A percentile compares a stretch with the other conserved stretches of the same genome.
Conservation (phyloP, 1,284 basidiomycete species). For the Limonomyces culmigenus region DNA sequence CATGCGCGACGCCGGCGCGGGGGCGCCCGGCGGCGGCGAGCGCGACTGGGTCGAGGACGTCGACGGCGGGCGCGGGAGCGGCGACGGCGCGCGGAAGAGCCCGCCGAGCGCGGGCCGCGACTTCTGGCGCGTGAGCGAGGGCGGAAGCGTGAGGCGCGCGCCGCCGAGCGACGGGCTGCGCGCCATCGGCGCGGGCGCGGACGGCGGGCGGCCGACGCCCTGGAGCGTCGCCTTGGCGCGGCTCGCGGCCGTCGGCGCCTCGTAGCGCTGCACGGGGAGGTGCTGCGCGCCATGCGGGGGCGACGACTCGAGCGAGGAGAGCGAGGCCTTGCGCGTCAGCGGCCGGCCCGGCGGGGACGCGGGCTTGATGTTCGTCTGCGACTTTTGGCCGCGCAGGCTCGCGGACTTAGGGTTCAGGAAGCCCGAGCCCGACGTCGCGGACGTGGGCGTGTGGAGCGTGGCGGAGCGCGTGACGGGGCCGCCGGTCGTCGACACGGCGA, state of each 20-base stretch:
- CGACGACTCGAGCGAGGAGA: constrained; percentile 41
- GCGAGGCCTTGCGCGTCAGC: constrained; percentile 55
- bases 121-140: constrained; percentile 47
- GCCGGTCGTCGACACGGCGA: constrained; percentile 45
- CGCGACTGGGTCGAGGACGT: constrained; percentile 10
- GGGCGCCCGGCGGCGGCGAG: constrained; percentile 11
- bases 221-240: constrained; percentile 31
- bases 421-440: constrained; percentile 26
- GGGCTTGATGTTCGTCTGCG: constrained; percentile 60
- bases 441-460: constrained; percentile 39
- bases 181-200: no score
- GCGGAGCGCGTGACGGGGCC: constrained; percentile 32
- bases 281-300: constrained; percentile 21
- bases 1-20: constrained; percentile 36
- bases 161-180: constrained; percentile 53
- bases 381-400: constrained; percentile 64
- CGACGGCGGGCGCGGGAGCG: constrained; percentile 5
- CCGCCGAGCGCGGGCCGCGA: constrained; percentile 55
- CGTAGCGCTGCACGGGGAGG: constrained; percentile 33
- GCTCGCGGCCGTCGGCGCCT: constrained; percentile 62
- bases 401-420: constrained; percentile 50
- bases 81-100: constrained; percentile 36
- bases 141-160: constrained; percentile 75
- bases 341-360: constrained; percentile 37
- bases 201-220: neutral